Evolutionary conservation across 495 filamentous ascomycete genomes (phyloP).

Genomic region (Parathielavia hyrcaniae): DNA sequence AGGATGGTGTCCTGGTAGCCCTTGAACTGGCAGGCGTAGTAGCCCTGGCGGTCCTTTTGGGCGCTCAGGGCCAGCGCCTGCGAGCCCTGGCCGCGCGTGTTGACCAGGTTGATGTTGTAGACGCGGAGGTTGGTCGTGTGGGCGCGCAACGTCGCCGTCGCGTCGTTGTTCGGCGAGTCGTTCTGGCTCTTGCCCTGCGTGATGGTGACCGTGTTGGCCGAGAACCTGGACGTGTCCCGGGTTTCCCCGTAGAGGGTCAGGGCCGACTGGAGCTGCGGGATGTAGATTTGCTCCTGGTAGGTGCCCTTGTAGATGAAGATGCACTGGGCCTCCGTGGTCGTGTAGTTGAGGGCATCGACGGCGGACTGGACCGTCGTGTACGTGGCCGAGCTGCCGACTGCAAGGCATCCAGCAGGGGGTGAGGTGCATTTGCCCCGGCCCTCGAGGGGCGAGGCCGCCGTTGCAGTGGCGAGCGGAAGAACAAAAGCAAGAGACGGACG

Average conservation of each 20-base stretch:
- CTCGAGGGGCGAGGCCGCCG: background rate
- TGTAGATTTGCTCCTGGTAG: slow-evolving; percentile 55
- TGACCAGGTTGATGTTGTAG: slow-evolving; percentile 59
- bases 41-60: slow-evolving; percentile 49
- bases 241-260: slow-evolving; percentile 59
- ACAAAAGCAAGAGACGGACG: background rate
- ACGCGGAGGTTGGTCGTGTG: slow-evolving; percentile 46
- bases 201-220: slow-evolving; percentile 55
- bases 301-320: slow-evolving; percentile 59
- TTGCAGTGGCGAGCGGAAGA: background rate
- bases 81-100: slow-evolving; percentile 48
- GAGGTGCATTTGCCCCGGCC: slow-evolving; percentile 37
- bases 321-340: slow-evolving; percentile 40
- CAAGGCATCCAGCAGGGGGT: slow-evolving; percentile 47
- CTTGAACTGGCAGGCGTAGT: slow-evolving; percentile 52
- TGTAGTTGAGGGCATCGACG: slow-evolving; percentile 48
- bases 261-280: slow-evolving; percentile 41
- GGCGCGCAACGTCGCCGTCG: slow-evolving; percentile 52
- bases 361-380: slow-evolving; percentile 52
- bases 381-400: slow-evolving; percentile 43
- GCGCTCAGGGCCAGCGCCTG: slow-evolving; percentile 57
- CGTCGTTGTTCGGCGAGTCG: slow-evolving; percentile 41
- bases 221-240: slow-evolving; percentile 49
- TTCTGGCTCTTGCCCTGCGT: slow-evolving; percentile 42
- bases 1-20: slow-evolving; percentile 61